Conservation (phyloP, 1,284 basidiomycete species). For the Taiwanofungus camphoratus region DNA sequence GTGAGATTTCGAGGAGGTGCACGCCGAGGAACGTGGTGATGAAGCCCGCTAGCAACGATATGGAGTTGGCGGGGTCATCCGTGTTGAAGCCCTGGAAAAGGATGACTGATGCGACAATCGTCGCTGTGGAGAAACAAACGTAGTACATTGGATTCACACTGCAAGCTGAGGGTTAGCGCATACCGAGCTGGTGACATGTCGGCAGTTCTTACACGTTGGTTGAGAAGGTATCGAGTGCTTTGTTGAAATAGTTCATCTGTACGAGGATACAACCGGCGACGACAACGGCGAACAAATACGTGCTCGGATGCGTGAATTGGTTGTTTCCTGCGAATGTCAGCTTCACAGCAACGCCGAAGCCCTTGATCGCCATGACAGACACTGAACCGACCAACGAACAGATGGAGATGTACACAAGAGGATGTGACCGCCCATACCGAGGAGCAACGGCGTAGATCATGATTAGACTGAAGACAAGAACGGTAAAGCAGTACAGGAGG, state of each 20-base stretch:
- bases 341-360: slow-evolving; percentile 95
- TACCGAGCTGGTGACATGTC: not conserved
- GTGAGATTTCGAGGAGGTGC: slow-evolving; percentile 83
- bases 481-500: slow-evolving; percentile 83
- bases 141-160: slow-evolving; percentile 99
- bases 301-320: slow-evolving; percentile 92
- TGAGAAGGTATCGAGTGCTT: slow-evolving; percentile 94
- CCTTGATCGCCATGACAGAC: slow-evolving; percentile 93
- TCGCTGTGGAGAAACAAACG: slow-evolving; percentile 96
- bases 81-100: slow-evolving; percentile 98
- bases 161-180: slow-evolving; percentile 12
- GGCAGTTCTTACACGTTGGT: slow-evolving; percentile 83
- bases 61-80: slow-evolving; percentile 70
- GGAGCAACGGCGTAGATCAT: slow-evolving; percentile 90
- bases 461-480: slow-evolving; percentile 75
- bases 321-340: slow-evolving; percentile 93
- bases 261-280: slow-evolving; percentile 86
- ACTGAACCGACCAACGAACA: slow-evolving; percentile 87
- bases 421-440: slow-evolving; percentile 83
- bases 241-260: slow-evolving; percentile 99
- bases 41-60: slow-evolving; percentile 86
- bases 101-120: slow-evolving; percentile 91
- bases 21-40: slow-evolving; percentile 90
- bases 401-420: slow-evolving; percentile 91
- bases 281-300: slow-evolving; percentile 89